phyloP scores from a whole-genome alignment of 2,329 filamentous ascomycete species.

The Aspergillus amoenus region DNA sequence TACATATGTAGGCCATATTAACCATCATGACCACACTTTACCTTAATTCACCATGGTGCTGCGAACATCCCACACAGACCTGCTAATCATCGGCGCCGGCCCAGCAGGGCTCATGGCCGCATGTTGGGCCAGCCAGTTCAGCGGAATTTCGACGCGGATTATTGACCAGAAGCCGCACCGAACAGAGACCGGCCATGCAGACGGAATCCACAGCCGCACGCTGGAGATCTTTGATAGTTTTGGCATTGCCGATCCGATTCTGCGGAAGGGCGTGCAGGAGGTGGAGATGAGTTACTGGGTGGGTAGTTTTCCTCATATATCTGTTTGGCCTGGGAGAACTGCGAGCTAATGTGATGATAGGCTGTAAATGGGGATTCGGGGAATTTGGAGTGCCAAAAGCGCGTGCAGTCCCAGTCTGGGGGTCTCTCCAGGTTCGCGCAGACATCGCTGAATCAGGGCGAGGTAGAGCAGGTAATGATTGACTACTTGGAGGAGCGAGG shows the following conservation, averaged over 20 bases:
- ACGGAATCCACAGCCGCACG: slow-evolving; percentile 63
- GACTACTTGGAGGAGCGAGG: slow-evolving; percentile 4
- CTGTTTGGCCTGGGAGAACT: not conserved
- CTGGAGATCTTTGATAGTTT: slow-evolving; percentile 73
- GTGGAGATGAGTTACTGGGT: slow-evolving; percentile 18
- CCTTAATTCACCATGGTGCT: not conserved
- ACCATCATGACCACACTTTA: too few relatives aligned
- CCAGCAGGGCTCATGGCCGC: slow-evolving; percentile 18
- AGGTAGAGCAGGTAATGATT: slow-evolving; percentile 14
- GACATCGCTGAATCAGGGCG: slow-evolving; percentile 16
- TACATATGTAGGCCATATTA: too few relatives aligned
- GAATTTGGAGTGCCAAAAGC: slow-evolving; percentile 10
- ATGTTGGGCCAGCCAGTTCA: slow-evolving; percentile 16
- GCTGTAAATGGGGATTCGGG: slow-evolving; percentile 2
- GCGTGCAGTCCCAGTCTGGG: not conserved
- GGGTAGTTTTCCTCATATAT: not conserved
- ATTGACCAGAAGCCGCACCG: slow-evolving; percentile 20
- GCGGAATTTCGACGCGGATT: slow-evolving; percentile 17
- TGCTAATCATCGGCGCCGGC: slow-evolving; percentile 3
- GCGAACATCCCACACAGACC: slow-evolving; percentile 2
- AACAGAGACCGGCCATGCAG: slow-evolving; percentile 43
- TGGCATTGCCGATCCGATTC: slow-evolving; percentile 50
- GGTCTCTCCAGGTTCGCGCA: slow-evolving; percentile 10
- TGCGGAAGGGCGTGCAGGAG: slow-evolving; percentile 1
- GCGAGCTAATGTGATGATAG: not conserved